Percentiles rank a stretch among this genome's conserved stretches.
Evolutionary conservation across 2,329 filamentous ascomycete genomes (phyloP).

Genomic region (Aciculosporium take): DNA sequence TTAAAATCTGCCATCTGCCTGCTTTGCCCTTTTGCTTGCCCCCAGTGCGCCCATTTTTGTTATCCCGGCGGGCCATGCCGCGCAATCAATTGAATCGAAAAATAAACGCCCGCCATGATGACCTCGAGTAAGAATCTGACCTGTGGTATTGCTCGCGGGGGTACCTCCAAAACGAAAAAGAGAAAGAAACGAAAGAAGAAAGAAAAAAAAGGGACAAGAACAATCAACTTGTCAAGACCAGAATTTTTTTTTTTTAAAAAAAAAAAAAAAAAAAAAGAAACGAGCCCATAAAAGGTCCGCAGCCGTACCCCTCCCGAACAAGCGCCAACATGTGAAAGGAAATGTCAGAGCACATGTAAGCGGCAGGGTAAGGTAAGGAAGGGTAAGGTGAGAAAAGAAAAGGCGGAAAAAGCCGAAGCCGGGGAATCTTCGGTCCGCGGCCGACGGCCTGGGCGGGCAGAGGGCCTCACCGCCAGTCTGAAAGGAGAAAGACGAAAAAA

Average conservation of each 20-base stretch:
- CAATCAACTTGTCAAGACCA: too few species aligned
- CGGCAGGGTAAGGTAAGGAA: background rate
- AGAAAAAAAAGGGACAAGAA: background rate
- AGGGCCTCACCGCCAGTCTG: background rate
- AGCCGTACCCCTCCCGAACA: too few species aligned
- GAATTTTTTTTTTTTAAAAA: too few species aligned
- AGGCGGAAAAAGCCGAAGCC: background rate
- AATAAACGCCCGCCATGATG: constrained; percentile 2
- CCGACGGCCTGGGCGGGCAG: background rate
- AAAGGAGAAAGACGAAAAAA: background rate
- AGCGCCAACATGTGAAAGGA: background rate
- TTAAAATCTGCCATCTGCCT: too few species aligned
- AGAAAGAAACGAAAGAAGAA: background rate
- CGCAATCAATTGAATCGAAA: background rate
- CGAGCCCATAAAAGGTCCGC: too few species aligned
- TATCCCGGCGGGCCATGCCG: too few species aligned
- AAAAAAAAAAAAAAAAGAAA: too few species aligned
- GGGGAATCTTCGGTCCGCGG: background rate
- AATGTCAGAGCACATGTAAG: background rate
- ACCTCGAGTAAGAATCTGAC: background rate
- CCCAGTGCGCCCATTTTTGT: too few species aligned
- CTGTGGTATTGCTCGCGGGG: background rate
- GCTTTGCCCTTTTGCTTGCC: too few species aligned
- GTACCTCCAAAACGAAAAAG: background rate
- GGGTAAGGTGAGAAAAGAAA: background rate